Conservation (phyloP, 345 rosid species). For the Sisymbrium altissimum region DNA sequence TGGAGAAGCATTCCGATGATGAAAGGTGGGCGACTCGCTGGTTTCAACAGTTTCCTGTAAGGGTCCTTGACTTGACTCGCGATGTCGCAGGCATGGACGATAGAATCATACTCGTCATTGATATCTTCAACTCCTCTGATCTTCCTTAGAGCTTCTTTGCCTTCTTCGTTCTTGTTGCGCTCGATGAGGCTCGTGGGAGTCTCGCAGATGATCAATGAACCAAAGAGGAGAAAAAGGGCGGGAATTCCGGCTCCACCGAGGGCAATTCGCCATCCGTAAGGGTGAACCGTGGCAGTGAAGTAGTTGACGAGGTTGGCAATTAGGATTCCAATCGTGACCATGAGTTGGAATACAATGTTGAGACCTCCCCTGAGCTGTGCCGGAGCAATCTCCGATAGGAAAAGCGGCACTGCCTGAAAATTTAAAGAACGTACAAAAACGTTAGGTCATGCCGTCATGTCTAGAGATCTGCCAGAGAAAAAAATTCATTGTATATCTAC, state of each 20-base stretch:
- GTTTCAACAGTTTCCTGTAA: constrained; percentile 44
- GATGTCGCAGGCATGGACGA: constrained; percentile 39
- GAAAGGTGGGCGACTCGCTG: constrained; percentile 49
- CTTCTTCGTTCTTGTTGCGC: constrained; percentile 42
- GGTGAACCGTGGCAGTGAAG: constrained; percentile 37
- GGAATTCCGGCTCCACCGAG: constrained; percentile 57
- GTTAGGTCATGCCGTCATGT: neutral
- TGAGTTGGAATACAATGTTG: constrained; percentile 65
- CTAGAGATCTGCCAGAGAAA: neutral
- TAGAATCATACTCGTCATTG: constrained; percentile 39
- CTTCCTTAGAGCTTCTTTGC: constrained; percentile 39
- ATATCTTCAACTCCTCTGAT: constrained; percentile 58
- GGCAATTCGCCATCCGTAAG: constrained; percentile 53
- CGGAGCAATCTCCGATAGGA: constrained; percentile 65
- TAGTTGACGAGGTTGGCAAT: constrained; percentile 59
- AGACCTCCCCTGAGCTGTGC: constrained; percentile 52
- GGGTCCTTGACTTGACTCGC: constrained; percentile 50
- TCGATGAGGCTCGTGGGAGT: constrained; percentile 70
- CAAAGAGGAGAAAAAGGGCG: constrained; percentile 41
- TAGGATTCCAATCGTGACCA: constrained; percentile 65
- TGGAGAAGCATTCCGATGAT: constrained; percentile 49
- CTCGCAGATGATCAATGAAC: constrained; percentile 48
- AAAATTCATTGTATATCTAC: constrained; percentile 22
- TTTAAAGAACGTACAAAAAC: neutral
- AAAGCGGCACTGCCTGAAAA: constrained; percentile 59